A percentile compares a stretch with the other conserved stretches of the same genome.
phyloP scores from a whole-genome alignment of 176 grass and related monocot genomes.

The Areca catechu region DNA sequence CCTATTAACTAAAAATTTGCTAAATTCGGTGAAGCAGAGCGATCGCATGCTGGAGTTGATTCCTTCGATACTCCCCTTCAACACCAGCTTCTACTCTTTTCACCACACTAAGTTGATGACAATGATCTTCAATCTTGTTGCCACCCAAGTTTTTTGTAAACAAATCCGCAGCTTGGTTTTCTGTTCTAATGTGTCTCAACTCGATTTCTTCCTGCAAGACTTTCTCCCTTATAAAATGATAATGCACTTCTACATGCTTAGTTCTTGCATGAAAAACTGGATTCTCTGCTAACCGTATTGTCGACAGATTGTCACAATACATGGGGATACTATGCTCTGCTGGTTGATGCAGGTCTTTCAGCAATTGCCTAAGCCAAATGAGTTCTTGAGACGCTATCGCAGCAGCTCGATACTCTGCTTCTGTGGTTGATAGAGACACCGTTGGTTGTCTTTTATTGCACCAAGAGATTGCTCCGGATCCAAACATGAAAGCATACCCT shows the following conservation, averaged over 20 bases:
- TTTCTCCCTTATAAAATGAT: background rate
- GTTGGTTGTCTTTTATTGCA: constrained; percentile 3
- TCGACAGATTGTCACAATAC: no score
- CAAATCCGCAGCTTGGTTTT: background rate
- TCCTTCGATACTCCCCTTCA: no score
- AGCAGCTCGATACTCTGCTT: background rate
- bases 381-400: background rate
- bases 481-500: background rate
- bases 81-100: no score
- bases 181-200: background rate
- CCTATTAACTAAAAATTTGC: no score
- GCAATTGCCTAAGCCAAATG: background rate
- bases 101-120: no score
- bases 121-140: no score
- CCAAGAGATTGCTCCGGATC: constrained; percentile 1
- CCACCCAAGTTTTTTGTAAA: no score
- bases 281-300: background rate
- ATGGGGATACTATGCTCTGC: no score
- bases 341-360: background rate
- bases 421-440: background rate
- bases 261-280: background rate
- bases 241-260: background rate
- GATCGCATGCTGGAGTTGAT: no score
- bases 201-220: background rate
- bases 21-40: no score